Evolutionary conservation across 2,329 filamentous ascomycete species (phyloP).

Genomic region (Neopestalotiopsis sp.): DNA sequence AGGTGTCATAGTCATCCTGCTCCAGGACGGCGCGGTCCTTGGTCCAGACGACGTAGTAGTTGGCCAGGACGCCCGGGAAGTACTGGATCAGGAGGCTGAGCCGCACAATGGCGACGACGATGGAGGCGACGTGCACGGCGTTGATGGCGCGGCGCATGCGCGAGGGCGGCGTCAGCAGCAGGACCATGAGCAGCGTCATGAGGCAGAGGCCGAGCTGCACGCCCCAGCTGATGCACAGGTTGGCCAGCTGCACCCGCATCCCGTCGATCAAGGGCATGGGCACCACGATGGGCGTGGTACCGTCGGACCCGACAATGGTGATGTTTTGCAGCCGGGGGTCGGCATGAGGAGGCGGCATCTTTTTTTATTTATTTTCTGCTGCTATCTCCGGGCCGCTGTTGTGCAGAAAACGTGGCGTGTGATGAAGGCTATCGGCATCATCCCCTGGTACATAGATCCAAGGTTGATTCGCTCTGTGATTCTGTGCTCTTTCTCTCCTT

Average conservation of each 20-base stretch:
- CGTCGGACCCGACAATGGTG: slow-evolving; percentile 27
- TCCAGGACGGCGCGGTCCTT: slow-evolving; percentile 58
- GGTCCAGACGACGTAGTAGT: slow-evolving; percentile 65
- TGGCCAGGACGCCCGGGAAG: slow-evolving; percentile 64
- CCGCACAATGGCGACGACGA: slow-evolving; percentile 66
- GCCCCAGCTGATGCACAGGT: slow-evolving; percentile 66
- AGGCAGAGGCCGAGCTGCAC: slow-evolving; percentile 72
- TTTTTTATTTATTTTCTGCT: background rate
- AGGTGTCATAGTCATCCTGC: slow-evolving; percentile 38
- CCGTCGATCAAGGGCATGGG: slow-evolving; percentile 28
- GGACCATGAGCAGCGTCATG: slow-evolving; percentile 67
- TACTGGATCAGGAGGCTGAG: slow-evolving; percentile 61
- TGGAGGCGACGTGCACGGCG: slow-evolving; percentile 65
- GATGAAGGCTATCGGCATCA: background rate
- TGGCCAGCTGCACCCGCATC: slow-evolving; percentile 31
- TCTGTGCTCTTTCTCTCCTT: background rate
- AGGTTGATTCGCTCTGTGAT: background rate
- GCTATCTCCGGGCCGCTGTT: background rate
- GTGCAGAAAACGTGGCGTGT: background rate
- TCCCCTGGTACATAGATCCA: background rate
- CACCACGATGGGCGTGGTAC: slow-evolving; percentile 22
- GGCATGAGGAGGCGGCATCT: background rate
- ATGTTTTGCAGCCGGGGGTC: slow-evolving; percentile 32
- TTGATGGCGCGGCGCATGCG: slow-evolving; percentile 71
- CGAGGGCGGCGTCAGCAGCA: slow-evolving; percentile 68